Evolutionary conservation across 225 moss, liverwort and hornwort species (phyloP).

Genomic region (Antitrichia curtipendula): DNA sequence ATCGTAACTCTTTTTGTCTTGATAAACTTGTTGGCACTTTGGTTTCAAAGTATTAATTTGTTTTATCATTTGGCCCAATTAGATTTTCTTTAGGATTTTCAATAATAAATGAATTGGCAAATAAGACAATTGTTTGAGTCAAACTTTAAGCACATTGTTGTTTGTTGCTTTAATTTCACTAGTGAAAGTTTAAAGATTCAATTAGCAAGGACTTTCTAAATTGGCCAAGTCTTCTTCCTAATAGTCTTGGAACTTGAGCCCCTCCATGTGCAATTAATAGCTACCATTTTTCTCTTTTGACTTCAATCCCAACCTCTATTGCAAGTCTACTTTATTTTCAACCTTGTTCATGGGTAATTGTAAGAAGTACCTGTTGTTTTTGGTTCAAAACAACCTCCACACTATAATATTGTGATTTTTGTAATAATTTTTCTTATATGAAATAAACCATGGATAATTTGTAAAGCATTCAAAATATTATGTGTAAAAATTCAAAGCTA

Average conservation of each 20-base stretch:
- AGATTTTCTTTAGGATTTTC: not conserved
- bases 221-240: not conserved
- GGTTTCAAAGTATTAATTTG: not conserved
- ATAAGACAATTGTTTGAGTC: not conserved
- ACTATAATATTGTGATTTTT: too few species aligned
- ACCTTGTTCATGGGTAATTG: too few species aligned
- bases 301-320: not conserved
- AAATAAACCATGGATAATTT: too few species aligned
- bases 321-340: not conserved
- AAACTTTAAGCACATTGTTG: accelerated
- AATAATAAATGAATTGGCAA: not conserved
- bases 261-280: accelerated
- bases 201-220: not conserved
- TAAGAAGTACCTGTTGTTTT: too few species aligned
- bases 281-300: not conserved
- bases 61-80: not conserved
- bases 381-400: too few species aligned
- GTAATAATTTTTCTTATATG: too few species aligned
- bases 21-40: not conserved
- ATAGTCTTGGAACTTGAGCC: not conserved
- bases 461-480: too few species aligned
- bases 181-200: not conserved
- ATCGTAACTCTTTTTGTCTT: not conserved
- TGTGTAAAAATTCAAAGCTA: too few species aligned
- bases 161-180: not conserved